Evolutionary conservation across 2,329 filamentous ascomycete genomes (phyloP).

Genomic region (Ambrosiella beaveri): DNA sequence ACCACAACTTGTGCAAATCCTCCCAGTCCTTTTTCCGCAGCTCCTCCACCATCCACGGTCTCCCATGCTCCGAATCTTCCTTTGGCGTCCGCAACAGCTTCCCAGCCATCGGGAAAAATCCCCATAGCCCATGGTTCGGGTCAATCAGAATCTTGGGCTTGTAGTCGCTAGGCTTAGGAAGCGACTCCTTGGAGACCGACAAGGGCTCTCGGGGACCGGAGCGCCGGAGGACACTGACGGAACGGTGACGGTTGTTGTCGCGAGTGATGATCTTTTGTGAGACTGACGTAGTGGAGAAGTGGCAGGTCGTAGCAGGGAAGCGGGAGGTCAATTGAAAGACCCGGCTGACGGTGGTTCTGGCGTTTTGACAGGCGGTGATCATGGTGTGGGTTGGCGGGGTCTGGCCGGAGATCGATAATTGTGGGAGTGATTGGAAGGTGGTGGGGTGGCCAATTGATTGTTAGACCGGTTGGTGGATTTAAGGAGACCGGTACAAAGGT

Average conservation of each 20-base stretch:
- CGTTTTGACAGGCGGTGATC: neutral
- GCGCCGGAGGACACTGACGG: constrained; percentile 62
- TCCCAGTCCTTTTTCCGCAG: constrained; percentile 83
- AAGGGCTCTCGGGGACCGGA: constrained; percentile 61
- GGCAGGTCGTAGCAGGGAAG: neutral
- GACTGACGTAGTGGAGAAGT: constrained; percentile 38
- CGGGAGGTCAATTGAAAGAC: neutral
- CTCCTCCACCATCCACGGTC: constrained; percentile 72
- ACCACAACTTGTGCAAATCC: constrained; percentile 84
- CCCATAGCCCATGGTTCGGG: constrained; percentile 74
- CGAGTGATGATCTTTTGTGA: constrained; percentile 33
- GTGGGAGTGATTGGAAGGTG: neutral
- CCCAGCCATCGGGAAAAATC: constrained; percentile 63
- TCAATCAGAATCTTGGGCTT: constrained; percentile 43
- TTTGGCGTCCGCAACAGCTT: constrained; percentile 54
- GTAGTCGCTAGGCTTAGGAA: constrained; percentile 56
- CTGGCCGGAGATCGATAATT: neutral
- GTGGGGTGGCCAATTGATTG: neutral
- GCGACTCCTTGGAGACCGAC: constrained; percentile 50
- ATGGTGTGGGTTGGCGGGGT: neutral
- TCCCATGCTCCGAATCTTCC: constrained; percentile 55
- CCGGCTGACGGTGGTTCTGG: neutral
- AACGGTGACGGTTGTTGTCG: constrained; percentile 66
- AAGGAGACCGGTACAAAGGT: neutral
- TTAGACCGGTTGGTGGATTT: too few species aligned